Percentiles rank a stretch among this genome's conserved stretches.
These are phyloP conservation scores for Hypsizygus marmoreus DNA, from an alignment of 768 basidiomycete species.

Conservation along the genomic window DNA sequence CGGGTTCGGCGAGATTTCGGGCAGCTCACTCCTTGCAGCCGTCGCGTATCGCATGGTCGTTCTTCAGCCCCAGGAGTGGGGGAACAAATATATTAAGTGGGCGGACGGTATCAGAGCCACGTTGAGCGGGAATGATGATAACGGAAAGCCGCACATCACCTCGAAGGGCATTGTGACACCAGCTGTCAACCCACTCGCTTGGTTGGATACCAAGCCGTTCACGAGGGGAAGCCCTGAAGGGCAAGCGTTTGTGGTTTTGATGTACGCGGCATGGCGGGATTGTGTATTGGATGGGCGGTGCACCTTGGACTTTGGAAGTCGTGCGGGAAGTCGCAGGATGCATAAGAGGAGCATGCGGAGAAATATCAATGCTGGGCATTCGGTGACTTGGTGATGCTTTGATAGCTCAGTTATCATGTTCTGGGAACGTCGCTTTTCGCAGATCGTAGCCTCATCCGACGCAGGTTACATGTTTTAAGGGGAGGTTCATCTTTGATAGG, in stretches of 20 bases:
- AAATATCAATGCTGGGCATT: too few relatives aligned
- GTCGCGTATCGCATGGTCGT: slow-evolving; percentile 35
- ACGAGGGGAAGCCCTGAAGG: slow-evolving; percentile 42
- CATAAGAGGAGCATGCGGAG: too few relatives aligned
- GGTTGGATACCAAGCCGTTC: slow-evolving; percentile 31
- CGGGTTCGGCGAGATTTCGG: slow-evolving; percentile 26
- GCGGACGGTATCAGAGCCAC: slow-evolving; percentile 33
- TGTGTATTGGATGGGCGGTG: slow-evolving; percentile 33
- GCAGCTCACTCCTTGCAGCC: slow-evolving; percentile 20
- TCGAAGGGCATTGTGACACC: slow-evolving; percentile 35
- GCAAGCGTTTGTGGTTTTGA: slow-evolving; percentile 37
- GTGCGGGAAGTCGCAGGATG: too few relatives aligned
- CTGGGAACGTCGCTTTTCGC: too few relatives aligned
- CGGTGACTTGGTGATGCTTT: too few relatives aligned
- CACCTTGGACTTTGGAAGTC: too few relatives aligned
- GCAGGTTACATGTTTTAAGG: too few relatives aligned
- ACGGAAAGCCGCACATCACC: slow-evolving; percentile 13
- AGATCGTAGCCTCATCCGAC: too few relatives aligned
- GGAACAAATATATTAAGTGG: slow-evolving; percentile 32
- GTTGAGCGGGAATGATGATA: slow-evolving; percentile 25
- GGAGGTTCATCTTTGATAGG: too few relatives aligned
- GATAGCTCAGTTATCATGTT: too few relatives aligned
- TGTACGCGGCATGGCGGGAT: slow-evolving; percentile 43
- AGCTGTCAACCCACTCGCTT: slow-evolving; percentile 38
- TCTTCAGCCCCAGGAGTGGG: slow-evolving; percentile 31